phyloP scores from a whole-genome alignment of 163 green algal species.

The Volvox carteri region DNA sequence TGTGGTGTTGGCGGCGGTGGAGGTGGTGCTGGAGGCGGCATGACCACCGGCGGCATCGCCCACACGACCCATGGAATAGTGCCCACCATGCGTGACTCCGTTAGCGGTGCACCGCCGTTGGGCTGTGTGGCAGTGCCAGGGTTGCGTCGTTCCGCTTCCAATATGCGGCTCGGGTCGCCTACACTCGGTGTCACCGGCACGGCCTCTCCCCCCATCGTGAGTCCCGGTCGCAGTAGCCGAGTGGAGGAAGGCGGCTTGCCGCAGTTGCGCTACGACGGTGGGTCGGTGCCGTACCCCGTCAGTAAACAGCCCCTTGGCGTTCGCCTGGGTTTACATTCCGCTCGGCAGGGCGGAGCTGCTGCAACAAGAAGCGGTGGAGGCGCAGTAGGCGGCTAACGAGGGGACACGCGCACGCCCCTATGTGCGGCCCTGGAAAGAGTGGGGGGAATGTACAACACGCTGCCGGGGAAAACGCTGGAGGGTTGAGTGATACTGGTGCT shows the following conservation, averaged over 20 bases:
- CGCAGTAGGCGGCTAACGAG: too few species aligned
- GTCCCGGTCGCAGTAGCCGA: neutral
- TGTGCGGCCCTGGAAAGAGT: too few species aligned
- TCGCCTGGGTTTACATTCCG: neutral
- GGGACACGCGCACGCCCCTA: too few species aligned
- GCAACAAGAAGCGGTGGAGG: too few species aligned
- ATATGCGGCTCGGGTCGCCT: neutral
- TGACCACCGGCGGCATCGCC: neutral
- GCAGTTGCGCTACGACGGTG: slow-evolving; percentile 22
- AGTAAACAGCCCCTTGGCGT: slow-evolving; percentile 9
- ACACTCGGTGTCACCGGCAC: neutral
- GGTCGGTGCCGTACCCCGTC: neutral
- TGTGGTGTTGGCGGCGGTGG: neutral
- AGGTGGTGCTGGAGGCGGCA: neutral
- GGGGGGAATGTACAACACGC: too few species aligned
- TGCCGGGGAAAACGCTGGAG: too few species aligned
- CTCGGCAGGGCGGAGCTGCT: neutral
- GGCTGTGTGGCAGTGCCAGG: neutral
- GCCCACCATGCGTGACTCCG: neutral
- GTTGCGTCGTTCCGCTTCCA: neutral
- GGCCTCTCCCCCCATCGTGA: neutral
- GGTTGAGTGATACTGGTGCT: too few species aligned
- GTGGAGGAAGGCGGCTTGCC: neutral
- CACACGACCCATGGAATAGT: neutral
- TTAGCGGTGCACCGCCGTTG: neutral